A percentile compares a stretch with the other conserved stretches of the same genome.
Conservation (phyloP, 352 stramenopile genomes). For the Phytophthora citrophthora region DNA sequence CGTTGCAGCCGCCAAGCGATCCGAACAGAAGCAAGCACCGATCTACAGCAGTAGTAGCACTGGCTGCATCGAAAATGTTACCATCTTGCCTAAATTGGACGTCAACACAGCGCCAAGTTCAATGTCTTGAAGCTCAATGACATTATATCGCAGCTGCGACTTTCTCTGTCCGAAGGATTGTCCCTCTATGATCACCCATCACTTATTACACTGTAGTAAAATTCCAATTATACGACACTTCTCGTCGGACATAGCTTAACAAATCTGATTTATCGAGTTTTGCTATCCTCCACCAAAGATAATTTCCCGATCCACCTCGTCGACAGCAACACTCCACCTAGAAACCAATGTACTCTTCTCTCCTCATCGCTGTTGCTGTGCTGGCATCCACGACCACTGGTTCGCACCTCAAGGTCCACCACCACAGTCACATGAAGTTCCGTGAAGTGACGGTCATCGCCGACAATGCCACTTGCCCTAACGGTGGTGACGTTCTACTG, state of each 20-base stretch:
- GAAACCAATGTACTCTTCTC: conserved; percentile 22
- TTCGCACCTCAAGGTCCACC: conserved; percentile 30
- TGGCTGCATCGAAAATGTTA: no score
- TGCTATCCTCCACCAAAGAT: background rate
- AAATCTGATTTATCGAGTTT: conserved; percentile 22
- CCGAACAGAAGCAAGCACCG: no score
- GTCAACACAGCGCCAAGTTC: no score
- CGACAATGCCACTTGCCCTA: conserved; percentile 49
- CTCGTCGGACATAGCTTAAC: background rate
- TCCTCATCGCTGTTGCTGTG: conserved; percentile 25
- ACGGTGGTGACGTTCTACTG: conserved; percentile 48
- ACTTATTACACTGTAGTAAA: background rate
- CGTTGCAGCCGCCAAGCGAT: no score
- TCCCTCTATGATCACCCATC: background rate
- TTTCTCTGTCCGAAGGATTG: conserved; percentile 4
- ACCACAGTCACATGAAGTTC: conserved; percentile 53
- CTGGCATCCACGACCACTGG: conserved; percentile 13
- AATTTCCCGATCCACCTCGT: conserved; percentile 24
- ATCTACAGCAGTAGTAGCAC: no score
- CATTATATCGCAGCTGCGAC: conserved; percentile 9
- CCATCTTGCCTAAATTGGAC: no score
- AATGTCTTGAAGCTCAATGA: no score
- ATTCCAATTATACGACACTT: background rate
- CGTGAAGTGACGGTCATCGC: conserved; percentile 50
- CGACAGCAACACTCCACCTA: background rate